A percentile compares a stretch with the other conserved stretches of the same genome.
These are phyloP conservation scores for Aspergillus nomiae DNA, from an alignment of 2,329 filamentous ascomycete species.

Conservation along the genomic window DNA sequence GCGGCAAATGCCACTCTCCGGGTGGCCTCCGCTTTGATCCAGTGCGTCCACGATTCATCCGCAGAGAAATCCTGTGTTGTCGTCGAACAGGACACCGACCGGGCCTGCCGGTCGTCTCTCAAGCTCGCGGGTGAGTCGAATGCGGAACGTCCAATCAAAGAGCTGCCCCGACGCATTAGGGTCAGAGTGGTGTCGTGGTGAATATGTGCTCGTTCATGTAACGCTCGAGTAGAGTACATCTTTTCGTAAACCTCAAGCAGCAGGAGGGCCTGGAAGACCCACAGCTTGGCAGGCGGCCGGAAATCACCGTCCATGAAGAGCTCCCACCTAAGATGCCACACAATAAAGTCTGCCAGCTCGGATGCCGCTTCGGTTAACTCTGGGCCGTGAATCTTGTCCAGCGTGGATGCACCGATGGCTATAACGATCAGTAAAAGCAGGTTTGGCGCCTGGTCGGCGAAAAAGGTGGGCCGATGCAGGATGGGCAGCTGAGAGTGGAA, in stretches of 20 bases:
- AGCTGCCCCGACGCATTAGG: slow-evolving; percentile 89
- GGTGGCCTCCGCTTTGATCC: slow-evolving; percentile 93
- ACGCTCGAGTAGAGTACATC: slow-evolving; percentile 88
- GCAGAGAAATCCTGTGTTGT: slow-evolving; percentile 63
- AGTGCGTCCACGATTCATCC: slow-evolving; percentile 93
- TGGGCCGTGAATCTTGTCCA: slow-evolving; percentile 78
- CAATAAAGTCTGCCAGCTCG: slow-evolving; percentile 83
- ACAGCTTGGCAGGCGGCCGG: slow-evolving; percentile 87
- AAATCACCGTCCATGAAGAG: slow-evolving; percentile 92
- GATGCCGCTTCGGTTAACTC: slow-evolving; percentile 75
- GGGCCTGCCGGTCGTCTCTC: slow-evolving; percentile 59
- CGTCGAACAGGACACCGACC: slow-evolving; percentile 39
- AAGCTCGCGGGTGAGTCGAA: slow-evolving; percentile 80
- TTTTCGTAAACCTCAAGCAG: slow-evolving; percentile 95
- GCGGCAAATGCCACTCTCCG: slow-evolving; percentile 88
- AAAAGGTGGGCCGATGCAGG: slow-evolving; percentile 91
- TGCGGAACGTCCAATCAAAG: slow-evolving; percentile 81
- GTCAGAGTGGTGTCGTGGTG: slow-evolving; percentile 96
- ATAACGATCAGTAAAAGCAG: slow-evolving; percentile 85
- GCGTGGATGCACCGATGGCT: slow-evolving; percentile 84
- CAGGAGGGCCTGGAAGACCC: slow-evolving; percentile 90
- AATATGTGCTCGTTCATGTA: slow-evolving; percentile 94
- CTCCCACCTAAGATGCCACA: slow-evolving; percentile 93
- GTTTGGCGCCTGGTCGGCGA: slow-evolving; percentile 81
- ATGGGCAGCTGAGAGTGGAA: slow-evolving; percentile 95